Conservation (phyloP, 805 yeast species). For the Ogataea parapolymorpha region DNA sequence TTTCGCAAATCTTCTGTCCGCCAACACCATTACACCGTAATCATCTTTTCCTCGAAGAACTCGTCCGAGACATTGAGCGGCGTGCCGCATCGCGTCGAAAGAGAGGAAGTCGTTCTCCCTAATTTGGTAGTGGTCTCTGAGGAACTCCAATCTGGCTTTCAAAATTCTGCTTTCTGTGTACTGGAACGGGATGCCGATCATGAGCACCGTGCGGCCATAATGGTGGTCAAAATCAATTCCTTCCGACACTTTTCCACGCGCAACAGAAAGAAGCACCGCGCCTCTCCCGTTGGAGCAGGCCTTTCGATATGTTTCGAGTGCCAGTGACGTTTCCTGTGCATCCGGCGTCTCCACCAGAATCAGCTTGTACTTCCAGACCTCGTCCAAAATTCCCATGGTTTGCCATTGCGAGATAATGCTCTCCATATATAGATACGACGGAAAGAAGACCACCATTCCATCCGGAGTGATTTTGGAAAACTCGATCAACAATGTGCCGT, state of each 20-base stretch:
- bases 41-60: slow-evolving; percentile 97
- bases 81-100: slow-evolving; percentile 99
- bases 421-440: slow-evolving; percentile 96
- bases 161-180: slow-evolving; percentile 95
- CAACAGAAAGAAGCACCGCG: slow-evolving; percentile 92
- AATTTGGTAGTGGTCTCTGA: slow-evolving; percentile 89
- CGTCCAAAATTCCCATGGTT: slow-evolving; percentile 95
- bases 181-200: slow-evolving; percentile 99
- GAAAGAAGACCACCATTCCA: slow-evolving; percentile 97
- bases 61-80: slow-evolving; percentile 97
- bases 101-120: slow-evolving; percentile 92
- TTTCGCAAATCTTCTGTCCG: slow-evolving; percentile 87
- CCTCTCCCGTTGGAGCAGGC: slow-evolving; percentile 98
- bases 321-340: slow-evolving; percentile 96
- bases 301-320: slow-evolving; percentile 89
- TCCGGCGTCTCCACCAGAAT: slow-evolving; percentile 98
- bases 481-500: slow-evolving; percentile 88
- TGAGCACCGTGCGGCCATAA: slow-evolving; percentile 93
- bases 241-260: slow-evolving; percentile 98
- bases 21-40: slow-evolving; percentile 97
- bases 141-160: slow-evolving; percentile 90
- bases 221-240: slow-evolving; percentile 99
- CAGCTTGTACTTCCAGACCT: slow-evolving; percentile 96
- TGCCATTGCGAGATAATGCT: slow-evolving; percentile 99
- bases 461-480: slow-evolving; percentile 96